Percentiles rank a stretch among this genome's conserved stretches.
These are phyloP conservation scores for Harringtonia aguacate DNA, from an alignment of 2,329 filamentous ascomycete species.

Conservation along the genomic window DNA sequence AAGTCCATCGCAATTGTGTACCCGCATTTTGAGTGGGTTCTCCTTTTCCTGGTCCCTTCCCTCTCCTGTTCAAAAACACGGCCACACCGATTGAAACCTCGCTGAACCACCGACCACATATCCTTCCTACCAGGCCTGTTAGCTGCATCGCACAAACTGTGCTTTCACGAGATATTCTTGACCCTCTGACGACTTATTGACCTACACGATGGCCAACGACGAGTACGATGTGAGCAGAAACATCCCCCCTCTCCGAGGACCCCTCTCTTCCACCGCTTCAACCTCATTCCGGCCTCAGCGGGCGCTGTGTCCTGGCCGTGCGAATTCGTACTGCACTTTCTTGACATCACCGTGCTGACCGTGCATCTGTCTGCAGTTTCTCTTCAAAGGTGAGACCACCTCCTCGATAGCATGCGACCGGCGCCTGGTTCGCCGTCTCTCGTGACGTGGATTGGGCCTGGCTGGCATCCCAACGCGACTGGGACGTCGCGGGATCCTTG, in stretches of 20 bases:
- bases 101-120: too few relatives aligned
- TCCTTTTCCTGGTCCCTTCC: not conserved
- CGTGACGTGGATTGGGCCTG: slow-evolving; percentile 5
- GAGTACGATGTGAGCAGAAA: slow-evolving; percentile 85
- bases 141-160: not conserved
- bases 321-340: slow-evolving; percentile 3
- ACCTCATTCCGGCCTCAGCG: not conserved
- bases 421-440: slow-evolving; percentile 12
- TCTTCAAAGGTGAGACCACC: slow-evolving; percentile 77
- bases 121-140: too few relatives aligned
- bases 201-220: slow-evolving; percentile 83
- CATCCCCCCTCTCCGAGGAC: not conserved
- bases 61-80: not conserved
- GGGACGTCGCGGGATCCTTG: too few relatives aligned
- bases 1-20: too few relatives aligned
- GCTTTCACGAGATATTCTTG: not conserved
- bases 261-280: slow-evolving; percentile 1
- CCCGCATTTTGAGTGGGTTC: too few relatives aligned
- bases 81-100: too few relatives aligned
- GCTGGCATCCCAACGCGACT: not conserved
- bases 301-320: not conserved
- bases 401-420: too few relatives aligned
- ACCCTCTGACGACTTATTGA: not conserved
- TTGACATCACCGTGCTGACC: slow-evolving; percentile 7
- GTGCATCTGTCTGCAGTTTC: slow-evolving; percentile 52